Conservation (phyloP, 148 eudicot genomes). For the Rhododendron mucronatum region DNA sequence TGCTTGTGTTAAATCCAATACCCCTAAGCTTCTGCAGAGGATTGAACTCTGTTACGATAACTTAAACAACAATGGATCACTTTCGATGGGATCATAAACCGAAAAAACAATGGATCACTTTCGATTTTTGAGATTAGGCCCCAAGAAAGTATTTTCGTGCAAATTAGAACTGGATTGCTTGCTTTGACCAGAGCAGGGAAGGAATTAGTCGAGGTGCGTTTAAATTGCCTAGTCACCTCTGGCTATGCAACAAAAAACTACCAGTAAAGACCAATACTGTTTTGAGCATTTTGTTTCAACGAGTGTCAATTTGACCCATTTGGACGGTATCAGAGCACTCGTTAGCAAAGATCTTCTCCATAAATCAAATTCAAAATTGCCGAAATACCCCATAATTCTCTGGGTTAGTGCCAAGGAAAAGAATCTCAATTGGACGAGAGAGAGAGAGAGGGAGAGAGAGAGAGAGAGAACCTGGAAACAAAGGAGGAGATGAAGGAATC, state of each 20-base stretch:
- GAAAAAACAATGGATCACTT: not conserved
- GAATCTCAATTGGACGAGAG: not conserved
- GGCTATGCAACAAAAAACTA: too few relatives aligned
- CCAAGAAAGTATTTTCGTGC: too few relatives aligned
- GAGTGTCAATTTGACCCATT: not conserved
- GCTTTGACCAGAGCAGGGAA: too few relatives aligned
- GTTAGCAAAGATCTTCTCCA: not conserved
- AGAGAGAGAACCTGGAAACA: slow-evolving; percentile 37
- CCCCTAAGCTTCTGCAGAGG: not conserved
- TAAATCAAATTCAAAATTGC: not conserved
- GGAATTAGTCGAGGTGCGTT: too few relatives aligned
- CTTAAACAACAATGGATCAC: not conserved
- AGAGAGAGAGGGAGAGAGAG: slow-evolving; percentile 13
- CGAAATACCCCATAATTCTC: not conserved
- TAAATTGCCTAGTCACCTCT: not conserved
- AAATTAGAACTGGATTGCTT: too few relatives aligned
- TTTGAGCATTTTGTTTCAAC: not conserved
- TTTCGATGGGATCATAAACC: not conserved
- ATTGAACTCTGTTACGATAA: not conserved
- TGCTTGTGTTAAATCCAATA: too few relatives aligned
- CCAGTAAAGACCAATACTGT: not conserved
- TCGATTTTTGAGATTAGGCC: not conserved
- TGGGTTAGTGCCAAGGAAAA: not conserved
- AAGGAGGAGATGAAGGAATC: slow-evolving; percentile 60
- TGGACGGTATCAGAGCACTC: not conserved